phyloP scores from a whole-genome alignment of 2,329 filamentous ascomycete species.

The Metarhizium album region DNA sequence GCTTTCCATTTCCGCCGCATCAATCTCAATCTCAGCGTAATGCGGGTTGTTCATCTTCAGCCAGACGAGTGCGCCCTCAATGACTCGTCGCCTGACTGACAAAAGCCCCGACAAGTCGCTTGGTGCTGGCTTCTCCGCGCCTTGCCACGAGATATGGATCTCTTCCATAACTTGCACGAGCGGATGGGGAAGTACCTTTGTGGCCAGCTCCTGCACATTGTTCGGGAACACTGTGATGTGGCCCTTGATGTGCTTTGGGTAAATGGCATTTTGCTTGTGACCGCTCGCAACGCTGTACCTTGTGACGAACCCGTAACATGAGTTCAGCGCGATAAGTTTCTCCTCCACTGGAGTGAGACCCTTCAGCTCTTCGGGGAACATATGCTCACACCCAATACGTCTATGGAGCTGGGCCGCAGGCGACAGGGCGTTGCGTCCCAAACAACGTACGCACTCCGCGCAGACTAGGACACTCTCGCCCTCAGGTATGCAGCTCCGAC shows the following conservation, averaged over 20 bases:
- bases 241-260: constrained; percentile 9
- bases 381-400: too few species aligned
- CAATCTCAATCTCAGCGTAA: constrained; percentile 7
- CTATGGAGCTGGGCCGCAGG: too few species aligned
- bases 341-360: not conserved
- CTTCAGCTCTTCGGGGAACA: not conserved
- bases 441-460: not conserved
- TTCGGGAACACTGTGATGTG: constrained; percentile 11
- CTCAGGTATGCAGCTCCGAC: too few species aligned
- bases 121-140: constrained; percentile 4
- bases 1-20: constrained; percentile 8
- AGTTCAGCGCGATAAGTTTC: not conserved
- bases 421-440: not conserved
- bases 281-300: not conserved
- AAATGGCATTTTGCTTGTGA: not conserved
- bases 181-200: constrained; percentile 7
- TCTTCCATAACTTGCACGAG: constrained; percentile 7
- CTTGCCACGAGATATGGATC: constrained; percentile 7
- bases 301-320: constrained; percentile 4
- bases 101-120: constrained; percentile 6
- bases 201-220: constrained; percentile 8
- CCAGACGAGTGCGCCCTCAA: constrained; percentile 8
- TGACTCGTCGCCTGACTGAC: constrained; percentile 6
- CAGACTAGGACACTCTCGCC: not conserved
- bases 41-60: constrained; percentile 7